A percentile compares a stretch with the other conserved stretches of the same genome.
These are phyloP conservation scores for Colletotrichum sp. DNA, from an alignment of 2,329 filamentous ascomycete genomes.

Conservation along the genomic window DNA sequence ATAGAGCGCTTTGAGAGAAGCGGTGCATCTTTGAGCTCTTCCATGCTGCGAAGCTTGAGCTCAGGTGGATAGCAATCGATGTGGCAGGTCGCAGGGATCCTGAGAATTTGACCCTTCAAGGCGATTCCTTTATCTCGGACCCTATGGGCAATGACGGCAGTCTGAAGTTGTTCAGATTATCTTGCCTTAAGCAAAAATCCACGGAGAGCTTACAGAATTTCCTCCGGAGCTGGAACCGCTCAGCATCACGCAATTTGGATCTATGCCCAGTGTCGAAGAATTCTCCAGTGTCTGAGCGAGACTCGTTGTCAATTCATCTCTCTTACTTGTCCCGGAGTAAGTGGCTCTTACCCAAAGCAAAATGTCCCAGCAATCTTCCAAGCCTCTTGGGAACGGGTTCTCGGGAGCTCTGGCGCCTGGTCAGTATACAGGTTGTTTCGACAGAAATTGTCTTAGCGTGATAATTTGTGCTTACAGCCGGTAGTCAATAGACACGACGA, in stretches of 20 bases:
- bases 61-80: background rate
- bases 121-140: background rate
- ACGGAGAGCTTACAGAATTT: background rate
- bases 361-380: background rate
- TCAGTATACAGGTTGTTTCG: background rate
- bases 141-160: background rate
- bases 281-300: background rate
- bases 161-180: background rate
- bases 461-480: background rate
- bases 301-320: background rate
- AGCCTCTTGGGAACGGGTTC: background rate
- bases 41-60: background rate
- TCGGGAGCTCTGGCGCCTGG: background rate
- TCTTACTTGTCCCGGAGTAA: background rate
- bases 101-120: background rate
- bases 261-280: background rate
- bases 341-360: background rate
- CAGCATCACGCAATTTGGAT: background rate
- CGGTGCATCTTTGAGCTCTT: background rate
- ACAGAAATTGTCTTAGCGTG: rapidly evolving
- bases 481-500: background rate
- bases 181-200: rapidly evolving
- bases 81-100: background rate
- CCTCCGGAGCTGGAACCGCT: background rate
- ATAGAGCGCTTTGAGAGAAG: background rate